A percentile compares a stretch with the other conserved stretches of the same genome.
phyloP scores from a whole-genome alignment of 2,329 filamentous ascomycete genomes.

The Ceratocystis alfenasii region DNA sequence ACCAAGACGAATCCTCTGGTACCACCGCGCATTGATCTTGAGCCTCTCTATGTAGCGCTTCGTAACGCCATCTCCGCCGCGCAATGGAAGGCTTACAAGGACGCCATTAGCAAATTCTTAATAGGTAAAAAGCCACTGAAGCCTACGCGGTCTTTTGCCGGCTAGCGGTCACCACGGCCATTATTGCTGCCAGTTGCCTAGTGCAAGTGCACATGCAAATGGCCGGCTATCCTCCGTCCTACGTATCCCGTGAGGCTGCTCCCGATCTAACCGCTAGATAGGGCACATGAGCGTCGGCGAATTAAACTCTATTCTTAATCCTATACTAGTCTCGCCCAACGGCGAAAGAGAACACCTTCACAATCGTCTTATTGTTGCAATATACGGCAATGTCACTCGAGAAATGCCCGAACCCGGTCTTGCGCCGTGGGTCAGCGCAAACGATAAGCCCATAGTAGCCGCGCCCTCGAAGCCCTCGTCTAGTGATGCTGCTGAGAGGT shows the following conservation, averaged over 20 bases:
- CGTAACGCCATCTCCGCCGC: slow-evolving; percentile 48
- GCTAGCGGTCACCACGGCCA: background rate
- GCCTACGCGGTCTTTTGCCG: slow-evolving; percentile 27
- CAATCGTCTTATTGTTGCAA: slow-evolving; percentile 54
- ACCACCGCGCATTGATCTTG: slow-evolving; percentile 54
- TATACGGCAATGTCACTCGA: slow-evolving; percentile 57
- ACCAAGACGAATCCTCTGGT: slow-evolving; percentile 51
- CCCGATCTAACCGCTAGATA: slow-evolving; percentile 9
- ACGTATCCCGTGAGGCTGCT: background rate
- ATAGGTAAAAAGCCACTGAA: slow-evolving; percentile 37
- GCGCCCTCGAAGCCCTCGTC: slow-evolving; percentile 50
- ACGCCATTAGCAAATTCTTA: slow-evolving; percentile 49
- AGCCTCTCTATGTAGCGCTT: slow-evolving; percentile 50
- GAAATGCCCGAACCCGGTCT: slow-evolving; percentile 57
- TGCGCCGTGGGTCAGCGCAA: slow-evolving; percentile 59
- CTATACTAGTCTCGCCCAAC: slow-evolving; percentile 44
- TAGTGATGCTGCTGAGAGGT: slow-evolving; percentile 53
- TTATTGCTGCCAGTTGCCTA: background rate
- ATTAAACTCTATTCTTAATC: slow-evolving; percentile 54
- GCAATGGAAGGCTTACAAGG: slow-evolving; percentile 54
- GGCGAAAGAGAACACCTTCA: slow-evolving; percentile 53
- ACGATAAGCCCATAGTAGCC: slow-evolving; percentile 50
- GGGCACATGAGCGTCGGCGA: slow-evolving; percentile 27
- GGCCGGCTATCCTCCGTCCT: background rate
- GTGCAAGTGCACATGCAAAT: background rate